A percentile compares a stretch with the other conserved stretches of the same genome.
These are phyloP conservation scores for Penicillium riverlandense DNA, from an alignment of 495 filamentous ascomycete species.

Conservation along the genomic window DNA sequence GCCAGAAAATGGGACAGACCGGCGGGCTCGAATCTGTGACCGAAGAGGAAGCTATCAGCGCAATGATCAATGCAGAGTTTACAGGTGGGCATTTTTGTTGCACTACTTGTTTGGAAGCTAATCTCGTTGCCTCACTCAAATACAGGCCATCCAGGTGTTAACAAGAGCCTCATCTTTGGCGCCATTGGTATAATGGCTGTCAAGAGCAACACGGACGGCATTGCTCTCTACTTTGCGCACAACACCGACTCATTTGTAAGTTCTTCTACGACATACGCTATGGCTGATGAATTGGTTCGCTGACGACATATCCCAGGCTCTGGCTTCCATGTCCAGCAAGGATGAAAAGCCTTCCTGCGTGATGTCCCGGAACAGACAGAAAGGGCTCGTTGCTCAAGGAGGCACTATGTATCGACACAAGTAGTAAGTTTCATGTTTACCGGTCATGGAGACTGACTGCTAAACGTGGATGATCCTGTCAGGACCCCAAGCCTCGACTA, in stretches of 20 bases:
- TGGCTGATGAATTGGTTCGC: background rate
- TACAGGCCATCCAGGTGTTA: conserved; percentile 66
- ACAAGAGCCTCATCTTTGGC: conserved; percentile 58
- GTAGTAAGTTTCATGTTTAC: conserved; percentile 4
- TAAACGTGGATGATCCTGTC: background rate
- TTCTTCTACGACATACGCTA: conserved; percentile 3
- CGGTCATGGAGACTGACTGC: background rate
- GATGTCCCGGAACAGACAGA: conserved; percentile 64
- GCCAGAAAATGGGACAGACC: conserved; percentile 47
- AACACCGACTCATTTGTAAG: conserved; percentile 84
- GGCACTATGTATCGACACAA: conserved; percentile 24
- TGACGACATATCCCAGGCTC: conserved; percentile 42
- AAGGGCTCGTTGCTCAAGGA: conserved; percentile 34
- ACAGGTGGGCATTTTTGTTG: conserved; percentile 42
- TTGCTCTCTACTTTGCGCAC: conserved; percentile 79
- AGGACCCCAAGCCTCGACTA: background rate
- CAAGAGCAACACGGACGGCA: conserved; percentile 64
- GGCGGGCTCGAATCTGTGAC: conserved; percentile 56
- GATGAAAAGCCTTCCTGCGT: conserved; percentile 64
- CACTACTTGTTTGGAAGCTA: conserved; percentile 4
- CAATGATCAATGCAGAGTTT: conserved; percentile 72
- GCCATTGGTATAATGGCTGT: conserved; percentile 80
- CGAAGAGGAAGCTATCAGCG: conserved; percentile 65
- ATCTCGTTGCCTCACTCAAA: conserved; percentile 1
- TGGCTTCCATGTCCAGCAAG: conserved; percentile 77